Evolutionary conservation across 768 basidiomycete genomes (phyloP), one percentile per base, ranked within the genome.

Genomic region (Suillus tomentosus): DNA sequence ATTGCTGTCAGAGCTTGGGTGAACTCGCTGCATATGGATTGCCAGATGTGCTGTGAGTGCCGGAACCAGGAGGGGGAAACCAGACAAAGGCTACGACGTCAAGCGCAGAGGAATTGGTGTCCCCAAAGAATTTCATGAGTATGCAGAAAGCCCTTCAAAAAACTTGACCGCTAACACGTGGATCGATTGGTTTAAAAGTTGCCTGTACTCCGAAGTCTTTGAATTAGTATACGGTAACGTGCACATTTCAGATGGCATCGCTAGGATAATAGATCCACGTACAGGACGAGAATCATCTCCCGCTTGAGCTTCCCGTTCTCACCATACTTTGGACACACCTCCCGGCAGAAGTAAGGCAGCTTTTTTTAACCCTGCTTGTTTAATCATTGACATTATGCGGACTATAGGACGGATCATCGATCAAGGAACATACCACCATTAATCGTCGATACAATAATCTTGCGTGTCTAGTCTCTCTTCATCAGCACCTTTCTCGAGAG

Each of bases 341-440:
- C 94, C 93, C 93, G 95, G 17, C 9, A 43, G 17, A 43, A 43
- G 17, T 43, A 10, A 43, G 11, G 5, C 13, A 39, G 80, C 81
- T 99, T 99, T 99, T 99, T 88, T 99, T 99, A 99, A 86, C 13
- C 22, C 65, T 90, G 88, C 81, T 99, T 99, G 81, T 92, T 95
- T 74, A 89, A 99, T 99, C 77, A 99, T 90, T 7, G 95, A 93
- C 96, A 99, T 99, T 79, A 98, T 22, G 11, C 10, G 4, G 11
- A 11, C 10, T 22, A n/a, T 5, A 48, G 14, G 14, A 51, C 8
- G 27, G 8, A 27, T 51, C 3, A 31, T 15, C 27, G 15, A 27
- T 51, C 8, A 37, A 19, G 73, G 13, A n/a, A 10, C 88, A 73
- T 71, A 92, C 96, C 82, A 96, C 96, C 96, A 81, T 96, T 98